Evolutionary conservation across 352 stramenopile genomes (phyloP).

Genomic region (Phytophthora ramorum): DNA sequence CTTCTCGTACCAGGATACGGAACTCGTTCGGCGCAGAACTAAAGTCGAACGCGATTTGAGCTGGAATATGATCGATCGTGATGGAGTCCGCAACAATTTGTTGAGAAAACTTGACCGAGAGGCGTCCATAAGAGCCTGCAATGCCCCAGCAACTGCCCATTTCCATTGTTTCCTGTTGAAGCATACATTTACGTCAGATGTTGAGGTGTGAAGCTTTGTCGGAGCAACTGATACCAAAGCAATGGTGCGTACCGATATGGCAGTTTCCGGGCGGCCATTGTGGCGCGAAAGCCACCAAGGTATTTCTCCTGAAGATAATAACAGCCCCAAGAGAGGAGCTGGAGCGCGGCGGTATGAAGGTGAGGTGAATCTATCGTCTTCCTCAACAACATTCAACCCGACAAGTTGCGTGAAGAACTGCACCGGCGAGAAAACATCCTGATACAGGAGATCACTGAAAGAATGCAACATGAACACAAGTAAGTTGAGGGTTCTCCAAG

Average conservation of each 20-base stretch:
- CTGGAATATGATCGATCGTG: slow-evolving; percentile 84
- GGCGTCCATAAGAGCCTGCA: slow-evolving; percentile 52
- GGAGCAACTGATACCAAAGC: background rate
- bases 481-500: background rate
- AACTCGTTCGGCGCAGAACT: slow-evolving; percentile 72
- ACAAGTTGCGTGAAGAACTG: slow-evolving; percentile 41
- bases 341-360: slow-evolving; percentile 51
- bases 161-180: slow-evolving; percentile 77
- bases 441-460: slow-evolving; percentile 64
- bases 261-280: slow-evolving; percentile 78
- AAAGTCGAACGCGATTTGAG: slow-evolving; percentile 75
- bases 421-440: slow-evolving; percentile 39
- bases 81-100: slow-evolving; percentile 73
- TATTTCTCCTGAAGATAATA: slow-evolving; percentile 57
- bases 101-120: slow-evolving; percentile 78
- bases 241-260: slow-evolving; percentile 63
- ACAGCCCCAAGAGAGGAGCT: slow-evolving; percentile 41
- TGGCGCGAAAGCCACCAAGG: slow-evolving; percentile 83
- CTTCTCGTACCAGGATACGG: slow-evolving; percentile 54
- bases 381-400: slow-evolving; percentile 23
- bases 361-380: slow-evolving; percentile 64
- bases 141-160: slow-evolving; percentile 88
- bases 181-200: slow-evolving; percentile 3
- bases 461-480: background rate
- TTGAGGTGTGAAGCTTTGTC: background rate